These are phyloP conservation scores for Avena atlantica DNA, from an alignment of 176 grass and related monocot species.

Conservation along the genomic window DNA sequence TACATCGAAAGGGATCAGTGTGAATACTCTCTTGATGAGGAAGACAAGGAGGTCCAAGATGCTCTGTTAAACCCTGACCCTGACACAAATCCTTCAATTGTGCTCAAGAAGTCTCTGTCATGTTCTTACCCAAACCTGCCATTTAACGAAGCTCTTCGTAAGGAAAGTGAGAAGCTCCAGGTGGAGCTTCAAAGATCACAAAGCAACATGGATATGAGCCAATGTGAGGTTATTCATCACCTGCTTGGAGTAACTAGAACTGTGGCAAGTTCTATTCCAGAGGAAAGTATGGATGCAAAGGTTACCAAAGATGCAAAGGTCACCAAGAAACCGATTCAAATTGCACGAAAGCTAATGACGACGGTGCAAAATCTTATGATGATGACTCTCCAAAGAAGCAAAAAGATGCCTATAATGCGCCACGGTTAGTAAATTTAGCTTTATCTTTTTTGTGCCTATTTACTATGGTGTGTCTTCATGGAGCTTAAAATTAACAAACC, in stretches of 20 bases:
- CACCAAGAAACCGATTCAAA: slow-evolving; percentile 46
- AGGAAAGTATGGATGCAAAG: slow-evolving; percentile 46
- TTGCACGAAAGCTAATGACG: slow-evolving; percentile 42
- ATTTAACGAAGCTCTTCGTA: slow-evolving; percentile 83
- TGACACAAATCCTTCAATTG: slow-evolving; percentile 57
- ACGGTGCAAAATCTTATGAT: slow-evolving; percentile 40
- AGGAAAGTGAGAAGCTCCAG: slow-evolving; percentile 96
- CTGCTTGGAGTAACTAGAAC: slow-evolving; percentile 86
- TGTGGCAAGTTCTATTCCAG: slow-evolving; percentile 63
- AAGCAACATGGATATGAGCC: slow-evolving; percentile 75
- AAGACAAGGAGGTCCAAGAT: slow-evolving; percentile 92
- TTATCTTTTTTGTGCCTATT: slow-evolving; percentile 7
- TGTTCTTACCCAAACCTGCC: slow-evolving; percentile 94
- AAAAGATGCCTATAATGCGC: slow-evolving; percentile 42
- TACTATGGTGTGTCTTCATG: slow-evolving; percentile 16
- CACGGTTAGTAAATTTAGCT: slow-evolving; percentile 46
- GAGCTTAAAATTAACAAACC: neutral
- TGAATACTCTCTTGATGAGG: slow-evolving; percentile 96
- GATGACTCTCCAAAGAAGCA: slow-evolving; percentile 50
- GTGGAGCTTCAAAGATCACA: slow-evolving; percentile 92
- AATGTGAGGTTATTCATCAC: slow-evolving; percentile 91
- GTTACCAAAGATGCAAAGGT: too few relatives aligned
- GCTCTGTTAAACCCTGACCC: slow-evolving; percentile 78
- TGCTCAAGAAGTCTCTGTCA: slow-evolving; percentile 91
- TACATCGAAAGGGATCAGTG: slow-evolving; percentile 92